Percentiles rank a stretch among this genome's conserved stretches.
Evolutionary conservation across 371 early-diverging fungal species (phyloP).

Genomic region (Mortierella sp.): DNA sequence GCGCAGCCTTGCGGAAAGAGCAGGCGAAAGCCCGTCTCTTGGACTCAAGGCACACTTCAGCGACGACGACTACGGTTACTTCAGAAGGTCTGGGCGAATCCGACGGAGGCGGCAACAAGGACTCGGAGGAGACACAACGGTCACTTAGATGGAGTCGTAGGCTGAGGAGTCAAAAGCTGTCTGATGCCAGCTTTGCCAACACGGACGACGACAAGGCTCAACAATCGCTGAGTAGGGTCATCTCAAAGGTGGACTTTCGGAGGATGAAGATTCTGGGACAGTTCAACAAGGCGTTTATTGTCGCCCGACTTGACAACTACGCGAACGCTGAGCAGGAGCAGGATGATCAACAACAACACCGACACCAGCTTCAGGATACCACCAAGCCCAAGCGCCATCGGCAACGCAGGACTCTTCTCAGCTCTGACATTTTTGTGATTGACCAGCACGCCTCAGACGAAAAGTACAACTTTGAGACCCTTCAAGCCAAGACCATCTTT

Average conservation of each 20-base stretch:
- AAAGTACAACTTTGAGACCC: constrained; percentile 95
- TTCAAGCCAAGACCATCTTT: constrained; percentile 72
- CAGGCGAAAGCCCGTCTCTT: neutral
- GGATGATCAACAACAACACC: neutral
- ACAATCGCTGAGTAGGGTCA: constrained; percentile 69
- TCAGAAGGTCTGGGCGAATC: neutral
- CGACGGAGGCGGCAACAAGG: neutral
- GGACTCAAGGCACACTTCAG: neutral
- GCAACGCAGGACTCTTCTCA: constrained; percentile 16
- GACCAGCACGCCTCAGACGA: constrained; percentile 99
- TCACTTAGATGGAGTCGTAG: constrained; percentile 18
- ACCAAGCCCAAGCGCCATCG: neutral
- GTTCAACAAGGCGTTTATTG: constrained; percentile 98
- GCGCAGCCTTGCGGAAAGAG: neutral
- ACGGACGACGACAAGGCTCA: constrained; percentile 66
- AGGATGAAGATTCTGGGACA: constrained; percentile 95
- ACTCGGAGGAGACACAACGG: neutral
- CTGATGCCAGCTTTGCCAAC: constrained; percentile 61
- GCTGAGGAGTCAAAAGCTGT: constrained; percentile 19
- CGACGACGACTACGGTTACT: neutral
- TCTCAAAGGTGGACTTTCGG: constrained; percentile 87
- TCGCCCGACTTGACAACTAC: constrained; percentile 72
- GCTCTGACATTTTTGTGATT: constrained; percentile 88
- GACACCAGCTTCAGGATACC: no score
- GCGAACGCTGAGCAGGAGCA: neutral